Evolutionary conservation across 441 rosid species (phyloP).

Genomic region (Cnidoscolus chayamansa): DNA sequence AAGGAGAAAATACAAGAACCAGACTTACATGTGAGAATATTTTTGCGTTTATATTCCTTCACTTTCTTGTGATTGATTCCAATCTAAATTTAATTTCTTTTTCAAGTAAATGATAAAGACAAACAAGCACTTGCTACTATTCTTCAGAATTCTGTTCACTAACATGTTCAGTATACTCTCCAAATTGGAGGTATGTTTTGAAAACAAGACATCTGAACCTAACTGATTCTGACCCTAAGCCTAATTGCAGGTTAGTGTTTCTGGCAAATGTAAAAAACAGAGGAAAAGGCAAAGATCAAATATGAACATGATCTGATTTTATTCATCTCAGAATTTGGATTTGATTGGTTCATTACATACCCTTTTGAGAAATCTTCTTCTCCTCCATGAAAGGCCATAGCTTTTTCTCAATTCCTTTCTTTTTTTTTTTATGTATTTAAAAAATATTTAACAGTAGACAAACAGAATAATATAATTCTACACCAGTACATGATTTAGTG

Average conservation of each 20-base stretch:
- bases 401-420: too few relatives aligned
- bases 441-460: too few relatives aligned
- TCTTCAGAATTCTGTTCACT: constrained; percentile 18
- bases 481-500: background rate
- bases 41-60: constrained; percentile 19
- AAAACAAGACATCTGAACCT: constrained; percentile 13
- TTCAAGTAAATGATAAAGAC: constrained; percentile 10
- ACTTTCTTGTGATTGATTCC: constrained; percentile 12
- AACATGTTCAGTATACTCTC: background rate
- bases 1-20: constrained; percentile 27
- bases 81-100: constrained; percentile 16
- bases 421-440: too few relatives aligned
- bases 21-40: constrained; percentile 21
- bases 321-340: background rate
- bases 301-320: background rate
- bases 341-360: constrained; percentile 6
- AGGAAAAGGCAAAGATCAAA: too few relatives aligned
- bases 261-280: too few relatives aligned
- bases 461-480: too few relatives aligned
- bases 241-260: constrained; percentile 17
- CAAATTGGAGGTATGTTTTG: constrained; percentile 18
- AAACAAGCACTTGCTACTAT: constrained; percentile 22
- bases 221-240: constrained; percentile 20
- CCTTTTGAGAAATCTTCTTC: background rate
- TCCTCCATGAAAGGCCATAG: background rate